Evolutionary conservation across 371 early-diverging fungal genomes (phyloP).

Genomic region (Umbelopsis sp.): DNA sequence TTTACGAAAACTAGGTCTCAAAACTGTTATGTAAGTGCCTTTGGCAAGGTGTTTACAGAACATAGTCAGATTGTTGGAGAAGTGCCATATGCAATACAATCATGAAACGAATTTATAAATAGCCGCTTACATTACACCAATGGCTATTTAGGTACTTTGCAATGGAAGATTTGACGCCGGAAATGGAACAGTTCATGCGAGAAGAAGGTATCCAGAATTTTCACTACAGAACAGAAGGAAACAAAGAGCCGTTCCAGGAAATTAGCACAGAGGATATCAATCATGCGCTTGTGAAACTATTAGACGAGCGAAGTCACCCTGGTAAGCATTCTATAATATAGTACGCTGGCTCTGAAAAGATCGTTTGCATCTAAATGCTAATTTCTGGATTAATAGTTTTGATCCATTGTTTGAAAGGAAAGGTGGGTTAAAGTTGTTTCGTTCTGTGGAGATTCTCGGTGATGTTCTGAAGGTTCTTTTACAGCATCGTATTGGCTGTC

Average conservation of each 20-base stretch:
- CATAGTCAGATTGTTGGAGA: too few relatives aligned
- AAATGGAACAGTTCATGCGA: conserved; percentile 77
- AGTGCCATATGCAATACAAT: background rate
- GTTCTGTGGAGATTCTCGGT: background rate
- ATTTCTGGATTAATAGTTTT: conserved; percentile 47
- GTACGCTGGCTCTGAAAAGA: background rate
- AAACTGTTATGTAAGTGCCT: conserved; percentile 70
- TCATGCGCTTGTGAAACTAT: conserved; percentile 74
- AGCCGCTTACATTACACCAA: background rate
- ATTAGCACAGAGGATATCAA: conserved; percentile 82
- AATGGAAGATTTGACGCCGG: conserved; percentile 82
- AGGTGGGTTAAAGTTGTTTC: conserved; percentile 52
- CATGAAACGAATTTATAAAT: too few relatives aligned
- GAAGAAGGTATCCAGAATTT: conserved; percentile 74
- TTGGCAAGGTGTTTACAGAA: too few relatives aligned
- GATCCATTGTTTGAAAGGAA: conserved; percentile 94
- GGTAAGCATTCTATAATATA: conserved; percentile 40
- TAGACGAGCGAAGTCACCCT: conserved; percentile 81
- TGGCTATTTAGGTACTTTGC: conserved; percentile 62
- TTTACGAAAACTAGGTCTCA: conserved; percentile 73
- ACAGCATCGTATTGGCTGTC: conserved; percentile 89
- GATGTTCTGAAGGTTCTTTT: background rate
- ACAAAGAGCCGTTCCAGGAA: conserved; percentile 94
- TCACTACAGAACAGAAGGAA: conserved; percentile 83
- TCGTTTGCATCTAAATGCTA: background rate